phyloP scores from a whole-genome alignment of 176 grass and related monocot genomes.

The Pontederia crassipes region DNA sequence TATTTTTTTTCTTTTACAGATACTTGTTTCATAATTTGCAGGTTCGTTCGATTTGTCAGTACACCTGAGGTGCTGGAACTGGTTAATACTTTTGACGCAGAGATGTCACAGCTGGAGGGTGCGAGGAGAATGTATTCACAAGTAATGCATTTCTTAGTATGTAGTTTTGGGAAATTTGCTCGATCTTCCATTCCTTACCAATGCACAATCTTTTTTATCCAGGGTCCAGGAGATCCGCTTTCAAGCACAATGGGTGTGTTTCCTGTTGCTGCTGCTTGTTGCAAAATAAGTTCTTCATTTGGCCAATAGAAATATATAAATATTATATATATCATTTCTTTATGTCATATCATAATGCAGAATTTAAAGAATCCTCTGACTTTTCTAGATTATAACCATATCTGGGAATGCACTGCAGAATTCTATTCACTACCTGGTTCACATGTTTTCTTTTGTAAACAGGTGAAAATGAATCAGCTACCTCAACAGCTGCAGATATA shows the following conservation, averaged over 20 bases:
- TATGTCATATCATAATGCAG: not conserved
- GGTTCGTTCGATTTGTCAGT: conserved; percentile 90
- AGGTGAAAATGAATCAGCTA: conserved; percentile 46
- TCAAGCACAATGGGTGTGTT: conserved; percentile 48
- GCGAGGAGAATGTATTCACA: conserved; percentile 91
- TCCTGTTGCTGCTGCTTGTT: not conserved
- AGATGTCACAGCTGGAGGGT: conserved; percentile 92
- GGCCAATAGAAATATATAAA: not conserved
- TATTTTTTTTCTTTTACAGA: too few relatives aligned
- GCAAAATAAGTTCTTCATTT: not conserved
- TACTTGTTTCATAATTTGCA: conserved; percentile 3
- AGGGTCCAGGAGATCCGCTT: conserved; percentile 52
- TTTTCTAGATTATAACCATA: too few relatives aligned
- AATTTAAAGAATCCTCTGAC: too few relatives aligned
- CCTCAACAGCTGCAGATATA: conserved; percentile 69
- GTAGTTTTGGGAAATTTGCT: not conserved
- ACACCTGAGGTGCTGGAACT: conserved; percentile 86
- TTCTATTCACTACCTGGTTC: not conserved
- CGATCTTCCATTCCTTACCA: not conserved
- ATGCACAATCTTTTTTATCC: conserved; percentile 4
- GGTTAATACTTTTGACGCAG: conserved; percentile 56
- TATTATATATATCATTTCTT: not conserved
- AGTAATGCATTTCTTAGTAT: conserved; percentile 25
- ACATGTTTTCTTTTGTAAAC: not conserved
- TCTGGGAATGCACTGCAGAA: not conserved